Conservation (phyloP, 2,329 filamentous ascomycete genomes). For the Seiridium cupressi region DNA sequence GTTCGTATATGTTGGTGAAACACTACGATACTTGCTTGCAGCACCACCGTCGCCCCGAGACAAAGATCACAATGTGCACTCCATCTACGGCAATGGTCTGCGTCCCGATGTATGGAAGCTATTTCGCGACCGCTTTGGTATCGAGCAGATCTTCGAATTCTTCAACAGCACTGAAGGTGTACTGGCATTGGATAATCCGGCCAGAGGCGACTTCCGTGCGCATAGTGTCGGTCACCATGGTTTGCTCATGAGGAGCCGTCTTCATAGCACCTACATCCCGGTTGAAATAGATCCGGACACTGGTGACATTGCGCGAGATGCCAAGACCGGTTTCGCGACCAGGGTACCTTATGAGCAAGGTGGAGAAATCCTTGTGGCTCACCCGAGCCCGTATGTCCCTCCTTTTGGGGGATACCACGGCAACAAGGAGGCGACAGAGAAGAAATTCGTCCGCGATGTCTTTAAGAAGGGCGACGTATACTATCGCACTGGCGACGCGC, state of each 20-base stretch:
- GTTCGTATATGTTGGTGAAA: conserved; percentile 79
- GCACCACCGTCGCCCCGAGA: conserved; percentile 63
- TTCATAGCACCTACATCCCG: conserved; percentile 58
- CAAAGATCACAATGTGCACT: conserved; percentile 53
- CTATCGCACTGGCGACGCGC: conserved; percentile 67
- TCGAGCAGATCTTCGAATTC: conserved; percentile 67
- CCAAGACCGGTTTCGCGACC: conserved; percentile 64
- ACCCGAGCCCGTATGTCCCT: conserved; percentile 49
- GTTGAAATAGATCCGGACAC: conserved; percentile 68
- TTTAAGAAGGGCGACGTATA: conserved; percentile 67
- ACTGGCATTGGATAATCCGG: conserved; percentile 59
- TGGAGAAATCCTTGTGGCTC: conserved; percentile 70
- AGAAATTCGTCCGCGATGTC: conserved; percentile 64
- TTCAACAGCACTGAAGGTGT: conserved; percentile 77
- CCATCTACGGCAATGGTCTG: conserved; percentile 66
- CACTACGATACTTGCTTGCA: conserved; percentile 70
- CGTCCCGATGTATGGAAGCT: conserved; percentile 67
- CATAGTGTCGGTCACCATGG: conserved; percentile 72
- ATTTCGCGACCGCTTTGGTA: conserved; percentile 63
- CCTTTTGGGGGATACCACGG: conserved; percentile 67
- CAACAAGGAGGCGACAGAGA: conserved; percentile 64
- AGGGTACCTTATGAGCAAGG: conserved; percentile 64
- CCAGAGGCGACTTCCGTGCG: conserved; percentile 59
- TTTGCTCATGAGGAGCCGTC: conserved; percentile 50
- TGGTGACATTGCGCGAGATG: conserved; percentile 64